Base-by-base conservation (phyloP, 73 alveolate genomes). In the Uronychia binucleata region DNA sequence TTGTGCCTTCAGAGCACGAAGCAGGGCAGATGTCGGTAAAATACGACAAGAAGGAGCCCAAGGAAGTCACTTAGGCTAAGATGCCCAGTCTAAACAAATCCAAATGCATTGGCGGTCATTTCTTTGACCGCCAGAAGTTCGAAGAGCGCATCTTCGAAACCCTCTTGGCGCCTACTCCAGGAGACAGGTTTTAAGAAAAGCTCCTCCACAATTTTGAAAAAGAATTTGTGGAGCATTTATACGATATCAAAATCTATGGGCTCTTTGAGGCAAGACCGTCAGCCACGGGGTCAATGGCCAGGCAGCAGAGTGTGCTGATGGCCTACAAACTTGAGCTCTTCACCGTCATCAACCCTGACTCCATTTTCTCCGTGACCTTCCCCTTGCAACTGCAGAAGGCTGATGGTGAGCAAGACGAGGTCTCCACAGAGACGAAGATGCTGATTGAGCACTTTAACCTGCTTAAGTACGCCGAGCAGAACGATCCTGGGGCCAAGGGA, bases 301-400 rank as follows among this genome's bases (percentile, higher is more conserved):
- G 74, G 34, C 78, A 31, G 0, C 46, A 75, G 78, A 26, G 74
- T 26, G 58, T 28, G 1, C 81, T 74, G 13, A 25, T 80, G 58
- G 26, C 90, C 27, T 83, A 58, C 67, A n/a, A 79, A 1, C n/a
- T 86, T 1, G 92, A 86, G 30, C 8, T 34, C 34, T 86, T 86
- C 59, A 67, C 92, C 1, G 34, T 86, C 19, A 86, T 34, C 74
- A 83, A 86, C 31, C 92, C 92, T 1, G 92, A 86, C 33, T 25
- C 58, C 32, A 34, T 86, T 11, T 86, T 76, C 78, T 5, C 58
- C 29, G 1, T 27, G 1, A 28, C 25, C 30, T 26, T 67, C 30
- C 67, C 67, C 5, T 11, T 46, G 5, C 67, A 46, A 46, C 5
- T 19, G n/a, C 19, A 46, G 67, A 46, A 46, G n/a, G 19, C 19